Evolutionary conservation across 306 rosid species (phyloP).

Genomic region (Mimosa pudica): DNA sequence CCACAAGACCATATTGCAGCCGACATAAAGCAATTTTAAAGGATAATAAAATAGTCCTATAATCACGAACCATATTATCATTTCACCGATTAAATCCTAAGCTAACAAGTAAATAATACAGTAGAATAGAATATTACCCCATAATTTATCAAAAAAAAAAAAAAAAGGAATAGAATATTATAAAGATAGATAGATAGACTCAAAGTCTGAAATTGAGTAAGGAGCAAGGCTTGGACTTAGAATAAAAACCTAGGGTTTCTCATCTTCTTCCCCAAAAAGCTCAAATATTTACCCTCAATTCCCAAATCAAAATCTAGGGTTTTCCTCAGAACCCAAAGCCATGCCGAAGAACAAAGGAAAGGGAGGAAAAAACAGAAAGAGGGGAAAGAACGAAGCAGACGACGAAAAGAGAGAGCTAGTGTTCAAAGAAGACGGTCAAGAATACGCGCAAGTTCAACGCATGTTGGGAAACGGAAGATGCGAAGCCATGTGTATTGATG

Average conservation of each 20-base stretch:
- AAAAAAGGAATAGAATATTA: no score
- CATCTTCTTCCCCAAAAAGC: not conserved
- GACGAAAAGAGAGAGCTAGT: constrained; percentile 52
- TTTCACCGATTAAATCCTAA: not conserved
- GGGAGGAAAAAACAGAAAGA: constrained; percentile 59
- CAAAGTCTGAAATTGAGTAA: not conserved
- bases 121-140: no score
- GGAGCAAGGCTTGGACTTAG: not conserved
- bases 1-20: not conserved
- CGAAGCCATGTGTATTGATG: constrained; percentile 52
- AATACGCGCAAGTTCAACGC: constrained; percentile 44
- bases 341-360: constrained; percentile 68
- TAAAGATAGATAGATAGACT: not conserved
- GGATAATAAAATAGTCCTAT: constrained; percentile 16
- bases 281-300: not conserved
- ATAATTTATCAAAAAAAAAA: no score
- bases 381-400: constrained; percentile 64
- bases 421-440: constrained; percentile 51
- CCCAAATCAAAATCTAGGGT: not conserved
- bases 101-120: not conserved
- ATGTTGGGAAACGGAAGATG: constrained; percentile 50
- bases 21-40: not conserved
- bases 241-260: constrained; percentile 29
- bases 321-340: not conserved
- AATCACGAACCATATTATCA: no score